phyloP scores from a whole-genome alignment of 2,329 filamentous ascomycete genomes.

The Pseudogymnoascus sp. region DNA sequence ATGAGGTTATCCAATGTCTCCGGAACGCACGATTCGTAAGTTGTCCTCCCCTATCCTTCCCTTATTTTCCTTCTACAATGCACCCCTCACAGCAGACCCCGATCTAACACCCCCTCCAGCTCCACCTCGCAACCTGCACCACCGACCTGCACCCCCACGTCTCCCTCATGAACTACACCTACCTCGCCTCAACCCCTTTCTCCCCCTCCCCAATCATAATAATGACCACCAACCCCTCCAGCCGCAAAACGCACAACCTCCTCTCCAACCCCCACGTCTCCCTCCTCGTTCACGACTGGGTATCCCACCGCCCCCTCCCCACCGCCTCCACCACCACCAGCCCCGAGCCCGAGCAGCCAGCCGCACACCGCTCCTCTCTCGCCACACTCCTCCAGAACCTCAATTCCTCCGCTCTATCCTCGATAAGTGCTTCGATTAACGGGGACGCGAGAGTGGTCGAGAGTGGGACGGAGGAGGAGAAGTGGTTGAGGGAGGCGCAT shows the following conservation, averaged over 20 bases:
- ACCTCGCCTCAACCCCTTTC: slow-evolving; percentile 73
- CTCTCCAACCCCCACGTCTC: slow-evolving; percentile 80
- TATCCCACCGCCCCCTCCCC: slow-evolving; percentile 82
- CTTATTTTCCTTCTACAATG: slow-evolving; percentile 8
- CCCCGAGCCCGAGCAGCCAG: slow-evolving; percentile 44
- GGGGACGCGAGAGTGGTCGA: slow-evolving; percentile 73
- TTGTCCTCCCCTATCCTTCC: slow-evolving; percentile 8
- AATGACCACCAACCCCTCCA: slow-evolving; percentile 81
- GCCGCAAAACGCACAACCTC: slow-evolving; percentile 77
- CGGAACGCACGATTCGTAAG: slow-evolving; percentile 91
- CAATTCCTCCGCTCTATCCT: slow-evolving; percentile 80
- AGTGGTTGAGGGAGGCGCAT: slow-evolving; percentile 76
- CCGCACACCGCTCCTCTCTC: slow-evolving; percentile 58
- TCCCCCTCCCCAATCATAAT: slow-evolving; percentile 74
- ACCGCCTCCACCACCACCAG: slow-evolving; percentile 58
- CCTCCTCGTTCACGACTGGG: slow-evolving; percentile 96
- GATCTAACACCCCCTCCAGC: slow-evolving; percentile 44
- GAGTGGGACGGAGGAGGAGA: slow-evolving; percentile 71
- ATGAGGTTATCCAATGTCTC: slow-evolving; percentile 82
- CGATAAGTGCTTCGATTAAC: slow-evolving; percentile 89
- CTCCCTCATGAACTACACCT: slow-evolving; percentile 98
- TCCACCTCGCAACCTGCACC: slow-evolving; percentile 88
- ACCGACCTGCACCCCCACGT: slow-evolving; percentile 74
- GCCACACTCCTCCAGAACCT: slow-evolving; percentile 81
- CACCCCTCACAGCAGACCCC: slow-evolving; percentile 7